Base-by-base conservation (phyloP, 768 basidiomycete species). In the Pisolithus albus region DNA sequence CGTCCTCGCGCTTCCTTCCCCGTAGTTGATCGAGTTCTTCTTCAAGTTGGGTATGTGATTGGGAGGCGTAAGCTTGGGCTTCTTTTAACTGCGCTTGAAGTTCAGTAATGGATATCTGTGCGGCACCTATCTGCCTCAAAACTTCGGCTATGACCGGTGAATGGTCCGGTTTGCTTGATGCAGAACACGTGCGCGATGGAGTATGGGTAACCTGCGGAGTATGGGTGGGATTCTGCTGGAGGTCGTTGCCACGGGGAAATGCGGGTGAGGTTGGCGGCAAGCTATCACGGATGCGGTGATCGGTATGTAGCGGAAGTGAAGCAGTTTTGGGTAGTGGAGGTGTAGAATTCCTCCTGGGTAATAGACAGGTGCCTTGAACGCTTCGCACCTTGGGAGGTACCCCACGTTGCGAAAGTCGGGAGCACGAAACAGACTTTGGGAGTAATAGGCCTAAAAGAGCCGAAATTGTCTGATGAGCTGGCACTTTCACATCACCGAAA, bases 301-400 rank as follows among this genome's bases (percentile, higher is more conserved):
- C 76, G 11, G 84, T 72, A 63, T 92, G 89, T 55, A 92, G 68
- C 45, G 89, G 89, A 2, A 92, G 68, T 11, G 86, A 84, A 15
- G 77, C 89, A 4, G 88, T 86, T 69, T 91, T 88, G 23, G 89
- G 89, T 18, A 91, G 74, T 34, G 90, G 90, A 1, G 90, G 89
- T 0, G 86, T 82, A n/a, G 78, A 79, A 62, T 79, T 87, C 51
- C 87, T 80, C 24, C 72, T 68, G 21, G 76, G 64, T n/a, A 60
- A 49, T 19, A 60, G 55, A 38, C 58, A 59, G 40, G 70, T 64
- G 44, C 72, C 71, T 52, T 75, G 77, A 49, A 71, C 65, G n/a
- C 81, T 81, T 57, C 78, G 69, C 32, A 82, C 64, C 55, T 71
- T 80, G 32, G 83, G 81, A 24, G 83, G 80, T 16, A 77, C 73